Evolutionary conservation across 106 monocot species (phyloP), one percentile per base, ranked within the genome.

Genomic region (Dactylorhiza incarnata): DNA sequence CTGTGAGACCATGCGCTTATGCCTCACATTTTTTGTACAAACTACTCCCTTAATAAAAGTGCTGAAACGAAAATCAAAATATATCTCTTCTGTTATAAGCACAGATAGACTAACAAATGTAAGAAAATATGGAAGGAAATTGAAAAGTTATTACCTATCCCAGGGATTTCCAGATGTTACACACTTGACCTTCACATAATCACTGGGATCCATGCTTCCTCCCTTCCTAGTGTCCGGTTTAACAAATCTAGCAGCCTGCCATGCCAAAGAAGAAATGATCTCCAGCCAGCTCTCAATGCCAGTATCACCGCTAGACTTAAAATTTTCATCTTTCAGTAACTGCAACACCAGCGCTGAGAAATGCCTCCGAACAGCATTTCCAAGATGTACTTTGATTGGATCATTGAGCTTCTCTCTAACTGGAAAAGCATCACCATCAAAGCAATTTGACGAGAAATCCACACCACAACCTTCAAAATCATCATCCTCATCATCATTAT

Each of bases 181-280:
- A 65, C 96, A 91, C 70, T 97, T 97, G 20, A 97, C 91, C 73
- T 97, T 97, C 19, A 97, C 87, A 78, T 93, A 91, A 58, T 87
- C 70, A 72, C 81, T 78, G 24, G 96, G 96, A 82, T 97, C 96
- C 93, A 97, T 97, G 80, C 89, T 94, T 56, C 93, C 87, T 52
- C 93, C 96, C 78, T 76, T 86, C 68, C 81, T 84, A 37, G 85
- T 91, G 76, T 97, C 93, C 11, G 94, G 93, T 48, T 81, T 93
- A 26, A 97, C 89, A 81, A 81, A 94, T 51, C 73, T 84, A 20
- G 89, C 89, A 53, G 93, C 91, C 78, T 89, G 86, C 93, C 93
- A 94, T n/a, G 96, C 85, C 74, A 97, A 79, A 14, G 85, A 86
- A 15, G 91, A 85, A 54, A 94, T 83, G 44, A 91, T 78, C 26